phyloP scores from a whole-genome alignment of 176 grass and related monocot species.

The Lolium rigidum region DNA sequence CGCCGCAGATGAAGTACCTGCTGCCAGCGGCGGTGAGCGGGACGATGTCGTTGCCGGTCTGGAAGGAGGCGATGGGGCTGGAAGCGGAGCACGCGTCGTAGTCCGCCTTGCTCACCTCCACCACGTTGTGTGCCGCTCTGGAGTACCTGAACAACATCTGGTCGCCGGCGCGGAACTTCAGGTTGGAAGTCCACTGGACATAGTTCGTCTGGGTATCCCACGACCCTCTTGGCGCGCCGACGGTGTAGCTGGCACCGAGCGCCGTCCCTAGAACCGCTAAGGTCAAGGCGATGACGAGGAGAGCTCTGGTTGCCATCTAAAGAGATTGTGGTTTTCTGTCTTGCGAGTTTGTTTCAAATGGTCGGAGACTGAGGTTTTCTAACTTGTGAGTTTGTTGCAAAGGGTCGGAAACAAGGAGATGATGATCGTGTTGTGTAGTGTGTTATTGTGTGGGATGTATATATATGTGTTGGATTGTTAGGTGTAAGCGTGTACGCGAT shows the following conservation, averaged over 20 bases:
- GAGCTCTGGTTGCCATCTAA: slow-evolving; percentile 3
- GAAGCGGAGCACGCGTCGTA: slow-evolving; percentile 21
- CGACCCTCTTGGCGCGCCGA: neutral
- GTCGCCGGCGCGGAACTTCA: neutral
- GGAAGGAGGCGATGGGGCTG: neutral
- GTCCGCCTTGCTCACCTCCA: slow-evolving; percentile 45
- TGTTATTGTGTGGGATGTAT: neutral
- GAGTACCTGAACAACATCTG: neutral
- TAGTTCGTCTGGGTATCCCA: slow-evolving; percentile 43
- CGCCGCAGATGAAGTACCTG: slow-evolving; percentile 51
- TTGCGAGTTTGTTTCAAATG: neutral
- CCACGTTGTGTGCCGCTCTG: neutral
- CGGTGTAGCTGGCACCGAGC: slow-evolving; percentile 30
- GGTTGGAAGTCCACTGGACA: neutral
- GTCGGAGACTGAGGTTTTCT: no score
- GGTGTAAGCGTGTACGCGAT: neutral
- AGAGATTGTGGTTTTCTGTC: neutral
- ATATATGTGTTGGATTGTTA: neutral
- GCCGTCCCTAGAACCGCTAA: neutral
- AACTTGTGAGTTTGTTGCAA: no score
- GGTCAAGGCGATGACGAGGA: neutral
- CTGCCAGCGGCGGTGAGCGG: neutral
- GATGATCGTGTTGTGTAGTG: neutral
- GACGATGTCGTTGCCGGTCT: slow-evolving; percentile 23
- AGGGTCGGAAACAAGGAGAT: neutral